Percentiles rank a stretch among this genome's conserved stretches.
phyloP scores from a whole-genome alignment of 78 protist species.

The Dictyostelium brefeldianum region DNA sequence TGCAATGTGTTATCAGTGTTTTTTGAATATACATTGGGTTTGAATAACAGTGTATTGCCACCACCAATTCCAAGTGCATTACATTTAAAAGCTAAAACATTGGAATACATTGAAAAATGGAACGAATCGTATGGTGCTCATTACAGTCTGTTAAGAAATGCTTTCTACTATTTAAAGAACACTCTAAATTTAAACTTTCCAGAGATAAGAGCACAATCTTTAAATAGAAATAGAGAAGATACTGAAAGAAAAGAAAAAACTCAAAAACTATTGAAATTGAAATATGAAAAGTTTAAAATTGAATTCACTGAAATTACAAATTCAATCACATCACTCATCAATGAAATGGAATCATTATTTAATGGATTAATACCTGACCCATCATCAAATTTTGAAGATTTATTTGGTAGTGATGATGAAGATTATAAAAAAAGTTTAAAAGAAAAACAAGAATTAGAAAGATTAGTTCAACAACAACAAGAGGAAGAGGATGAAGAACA shows the following conservation, averaged over 20 bases:
- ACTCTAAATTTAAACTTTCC: constrained; percentile 58
- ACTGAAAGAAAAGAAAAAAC: constrained; percentile 63
- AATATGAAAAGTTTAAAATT: constrained; percentile 43
- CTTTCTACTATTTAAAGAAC: constrained; percentile 50
- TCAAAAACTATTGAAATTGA: constrained; percentile 31
- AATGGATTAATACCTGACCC: constrained; percentile 30
- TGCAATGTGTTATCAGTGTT: constrained; percentile 32
- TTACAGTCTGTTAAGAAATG: constrained; percentile 29
- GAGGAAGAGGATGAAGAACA: background rate
- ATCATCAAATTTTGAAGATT: constrained; percentile 45
- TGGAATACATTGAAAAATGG: constrained; percentile 64
- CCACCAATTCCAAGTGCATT: constrained; percentile 52
- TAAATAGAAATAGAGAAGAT: constrained; percentile 31
- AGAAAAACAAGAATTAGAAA: background rate
- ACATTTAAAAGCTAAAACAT: constrained; percentile 33
- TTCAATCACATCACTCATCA: background rate
- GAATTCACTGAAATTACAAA: constrained; percentile 25
- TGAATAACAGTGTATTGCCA: constrained; percentile 40
- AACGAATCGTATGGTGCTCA: constrained; percentile 60
- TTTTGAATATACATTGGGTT: constrained; percentile 58
- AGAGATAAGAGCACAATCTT: constrained; percentile 14
- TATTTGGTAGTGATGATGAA: constrained; percentile 53
- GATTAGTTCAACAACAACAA: background rate
- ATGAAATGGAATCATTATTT: constrained; percentile 20
- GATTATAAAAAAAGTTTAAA: constrained; percentile 16